Evolutionary conservation across 2,329 filamentous ascomycete genomes (phyloP).

Genomic region (Cladosporium sp.): DNA sequence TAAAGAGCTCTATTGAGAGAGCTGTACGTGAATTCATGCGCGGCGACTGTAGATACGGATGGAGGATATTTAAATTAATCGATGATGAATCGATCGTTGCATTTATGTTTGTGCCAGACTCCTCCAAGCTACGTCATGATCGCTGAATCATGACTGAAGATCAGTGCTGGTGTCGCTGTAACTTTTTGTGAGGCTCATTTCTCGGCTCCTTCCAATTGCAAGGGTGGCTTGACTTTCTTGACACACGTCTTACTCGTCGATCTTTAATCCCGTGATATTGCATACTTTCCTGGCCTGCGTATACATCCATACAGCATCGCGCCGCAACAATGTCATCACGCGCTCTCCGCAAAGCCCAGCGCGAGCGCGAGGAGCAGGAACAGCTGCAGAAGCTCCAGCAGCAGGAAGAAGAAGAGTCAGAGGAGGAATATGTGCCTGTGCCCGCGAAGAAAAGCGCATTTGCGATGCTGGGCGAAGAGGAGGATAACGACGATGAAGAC

Average conservation of each 20-base stretch:
- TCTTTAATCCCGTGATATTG: not conserved
- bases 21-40: too few species aligned
- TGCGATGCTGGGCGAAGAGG: slow-evolving; percentile 46
- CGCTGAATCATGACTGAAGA: not conserved
- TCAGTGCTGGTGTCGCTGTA: not conserved
- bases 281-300: not conserved
- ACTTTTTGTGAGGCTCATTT: not conserved
- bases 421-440: slow-evolving; percentile 37
- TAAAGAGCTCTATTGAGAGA: not conserved
- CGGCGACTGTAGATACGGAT: too few species aligned
- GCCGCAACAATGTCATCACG: slow-evolving; percentile 56
- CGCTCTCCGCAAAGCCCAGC: slow-evolving; percentile 64
- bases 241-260: not conserved
- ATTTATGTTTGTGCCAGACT: not conserved
- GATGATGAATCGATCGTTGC: too few species aligned
- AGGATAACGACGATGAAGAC: slow-evolving; percentile 39
- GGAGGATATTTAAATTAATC: too few species aligned
- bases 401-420: slow-evolving; percentile 39
- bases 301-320: not conserved
- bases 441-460: slow-evolving; percentile 46
- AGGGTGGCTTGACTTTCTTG: not conserved
- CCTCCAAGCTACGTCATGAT: not conserved
- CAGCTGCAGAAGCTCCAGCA: slow-evolving; percentile 43
- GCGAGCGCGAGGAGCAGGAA: slow-evolving; percentile 59
- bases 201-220: not conserved